phyloP scores from a whole-genome alignment of 106 monocot genomes.

The Cymbidium sinense region DNA sequence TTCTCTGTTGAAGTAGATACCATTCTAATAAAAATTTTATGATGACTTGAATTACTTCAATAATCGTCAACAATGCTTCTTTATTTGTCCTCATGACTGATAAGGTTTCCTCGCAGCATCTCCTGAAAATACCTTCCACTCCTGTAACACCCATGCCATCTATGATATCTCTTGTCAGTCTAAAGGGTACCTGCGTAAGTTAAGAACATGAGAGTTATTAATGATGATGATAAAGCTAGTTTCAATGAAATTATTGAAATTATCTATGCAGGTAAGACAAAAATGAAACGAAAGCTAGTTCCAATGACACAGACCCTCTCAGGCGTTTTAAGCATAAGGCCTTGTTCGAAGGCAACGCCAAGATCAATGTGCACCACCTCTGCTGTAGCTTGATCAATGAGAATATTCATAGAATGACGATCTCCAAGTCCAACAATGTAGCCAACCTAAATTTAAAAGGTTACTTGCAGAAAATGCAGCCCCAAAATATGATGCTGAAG shows the following conservation, averaged over 20 bases:
- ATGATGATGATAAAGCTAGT: background rate
- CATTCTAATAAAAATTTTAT: background rate
- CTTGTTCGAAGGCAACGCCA: conserved; percentile 99
- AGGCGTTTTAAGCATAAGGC: conserved; percentile 99
- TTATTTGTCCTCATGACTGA: conserved; percentile 95
- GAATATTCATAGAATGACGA: conserved; percentile 98
- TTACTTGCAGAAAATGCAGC: background rate
- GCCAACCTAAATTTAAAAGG: conserved; percentile 57
- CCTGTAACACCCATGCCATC: conserved; percentile 98
- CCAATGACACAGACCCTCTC: conserved; percentile 60
- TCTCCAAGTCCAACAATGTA: conserved; percentile 98
- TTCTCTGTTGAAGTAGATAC: background rate
- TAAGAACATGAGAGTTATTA: background rate
- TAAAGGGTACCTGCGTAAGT: conserved; percentile 73
- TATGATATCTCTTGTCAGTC: conserved; percentile 86
- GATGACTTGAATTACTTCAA: conserved; percentile 48
- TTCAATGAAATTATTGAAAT: background rate
- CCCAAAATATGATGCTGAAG: background rate
- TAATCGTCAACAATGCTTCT: conserved; percentile 88
- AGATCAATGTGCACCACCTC: conserved; percentile 98
- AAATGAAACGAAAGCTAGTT: background rate
- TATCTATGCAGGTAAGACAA: background rate
- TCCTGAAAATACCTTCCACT: conserved; percentile 91
- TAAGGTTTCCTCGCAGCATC: conserved; percentile 95
- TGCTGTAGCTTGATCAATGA: conserved; percentile 90